Evolutionary conservation across 179 eudicot species (phyloP), one percentile per base, ranked within the genome.

Genomic region (Amaranthus tricolor): DNA sequence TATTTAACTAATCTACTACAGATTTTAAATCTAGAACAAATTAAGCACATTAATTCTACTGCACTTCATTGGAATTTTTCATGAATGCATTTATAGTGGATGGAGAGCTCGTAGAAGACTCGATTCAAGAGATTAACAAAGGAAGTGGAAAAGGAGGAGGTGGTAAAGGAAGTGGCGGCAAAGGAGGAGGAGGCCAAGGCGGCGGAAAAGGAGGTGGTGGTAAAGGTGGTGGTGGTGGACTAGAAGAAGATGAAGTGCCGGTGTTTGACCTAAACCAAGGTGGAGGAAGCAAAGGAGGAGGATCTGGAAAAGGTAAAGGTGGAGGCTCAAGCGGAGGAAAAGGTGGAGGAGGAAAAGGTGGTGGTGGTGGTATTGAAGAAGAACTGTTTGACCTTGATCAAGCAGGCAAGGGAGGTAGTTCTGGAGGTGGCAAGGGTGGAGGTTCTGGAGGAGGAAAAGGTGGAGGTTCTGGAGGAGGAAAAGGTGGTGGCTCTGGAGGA

Each of bases 401-500:
- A 47, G 77, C 73, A 7, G 59, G 68, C 1, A 20, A 73, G 5
- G 74, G 74, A 53, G 21, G 65, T 13, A 19, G 72, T 7, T 15
- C 59, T 2, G 50, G 66, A 13, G 57, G 66, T 7, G 68, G 74
- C n/a, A 16, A 50, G 65, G 65, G 59, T 43, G 73, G 78, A 8
- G 62, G 54, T 16, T n/a, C n/a, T 14, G 58, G 63, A 11, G 69
- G 71, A 16, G 59, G 60, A 7, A 7, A 49, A 65, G 74, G 62
- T 62, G 45, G 61, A 0, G 48, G 61, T 44, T 15, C n/a, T 48
- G 76, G 76, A 8, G 65, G 70, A 6, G 73, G 73, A 2, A 44
- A 72, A 1, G 50, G 63, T 3, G 77, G 79, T 16, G 63, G 66
- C 10, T 54, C 68, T 0, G 80, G 77, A 7, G 77, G 79, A 11